Conservation (phyloP, 2,329 filamentous ascomycete species). For the Epicoccum sorghinum region DNA sequence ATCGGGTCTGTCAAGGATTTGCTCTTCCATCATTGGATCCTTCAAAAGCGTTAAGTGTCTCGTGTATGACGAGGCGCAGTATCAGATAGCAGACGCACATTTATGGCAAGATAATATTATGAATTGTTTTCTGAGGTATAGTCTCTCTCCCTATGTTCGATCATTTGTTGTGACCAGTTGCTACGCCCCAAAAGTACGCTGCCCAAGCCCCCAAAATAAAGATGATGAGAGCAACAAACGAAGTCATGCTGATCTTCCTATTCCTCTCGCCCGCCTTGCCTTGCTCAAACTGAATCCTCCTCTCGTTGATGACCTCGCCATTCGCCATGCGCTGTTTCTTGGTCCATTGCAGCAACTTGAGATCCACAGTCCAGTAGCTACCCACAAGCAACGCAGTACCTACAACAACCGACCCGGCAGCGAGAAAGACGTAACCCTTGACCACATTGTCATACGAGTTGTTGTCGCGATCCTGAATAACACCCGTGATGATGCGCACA, state of each 20-base stretch:
- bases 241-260: slow-evolving; percentile 45
- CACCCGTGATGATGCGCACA: slow-evolving; percentile 62
- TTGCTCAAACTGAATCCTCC: slow-evolving; percentile 50
- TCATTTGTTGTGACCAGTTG: slow-evolving; percentile 54
- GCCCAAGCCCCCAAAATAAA: slow-evolving; percentile 60
- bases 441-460: slow-evolving; percentile 63
- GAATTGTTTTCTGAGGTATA: background rate
- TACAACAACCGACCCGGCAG: slow-evolving; percentile 57
- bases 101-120: too few species aligned
- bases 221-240: slow-evolving; percentile 53
- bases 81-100: too few species aligned
- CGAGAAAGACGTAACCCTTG: slow-evolving; percentile 62
- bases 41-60: too few species aligned
- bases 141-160: background rate
- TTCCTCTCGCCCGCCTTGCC: slow-evolving; percentile 47
- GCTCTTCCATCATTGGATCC: too few species aligned
- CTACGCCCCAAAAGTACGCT: slow-evolving; percentile 67
- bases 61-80: too few species aligned
- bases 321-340: slow-evolving; percentile 58
- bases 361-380: slow-evolving; percentile 50
- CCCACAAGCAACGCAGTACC: slow-evolving; percentile 49
- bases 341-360: slow-evolving; percentile 64
- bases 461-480: slow-evolving; percentile 63
- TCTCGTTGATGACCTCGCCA: slow-evolving; percentile 53
- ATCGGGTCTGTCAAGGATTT: too few species aligned